Percentiles rank a stretch among this genome's conserved stretches.
Evolutionary conservation across 768 basidiomycete genomes (phyloP).

Genomic region (Psilocybe subaeruginosa): DNA sequence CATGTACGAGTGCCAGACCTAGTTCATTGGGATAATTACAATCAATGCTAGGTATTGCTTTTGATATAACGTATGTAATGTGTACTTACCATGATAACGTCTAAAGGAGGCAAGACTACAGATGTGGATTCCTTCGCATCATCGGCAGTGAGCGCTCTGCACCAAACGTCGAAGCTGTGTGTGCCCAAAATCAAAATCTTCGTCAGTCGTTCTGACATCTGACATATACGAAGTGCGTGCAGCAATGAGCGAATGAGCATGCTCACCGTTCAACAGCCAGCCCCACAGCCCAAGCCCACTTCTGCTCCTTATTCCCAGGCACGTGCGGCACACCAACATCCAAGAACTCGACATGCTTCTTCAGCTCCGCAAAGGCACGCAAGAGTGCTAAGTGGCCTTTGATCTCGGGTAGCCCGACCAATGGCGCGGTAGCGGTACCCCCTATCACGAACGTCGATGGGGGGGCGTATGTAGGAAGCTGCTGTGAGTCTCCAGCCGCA

Average conservation of each 20-base stretch:
- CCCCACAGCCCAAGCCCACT: slow-evolving; percentile 40
- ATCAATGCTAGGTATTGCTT: background rate
- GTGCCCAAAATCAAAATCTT: no score
- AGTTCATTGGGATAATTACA: background rate
- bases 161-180: slow-evolving; percentile 33
- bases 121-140: slow-evolving; percentile 12
- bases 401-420: slow-evolving; percentile 31
- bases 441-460: slow-evolving; percentile 35
- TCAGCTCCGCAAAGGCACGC: slow-evolving; percentile 33
- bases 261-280: slow-evolving; percentile 38
- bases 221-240: background rate
- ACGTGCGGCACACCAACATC: slow-evolving; percentile 15
- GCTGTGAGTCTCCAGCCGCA: background rate
- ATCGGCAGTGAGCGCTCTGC: slow-evolving; percentile 10
- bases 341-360: slow-evolving; percentile 23
- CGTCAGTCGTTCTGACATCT: no score
- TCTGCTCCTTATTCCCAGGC: slow-evolving; percentile 25
- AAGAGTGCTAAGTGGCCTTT: slow-evolving; percentile 38
- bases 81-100: slow-evolving; percentile 38
- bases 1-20: slow-evolving; percentile 43
- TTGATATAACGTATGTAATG: background rate
- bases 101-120: slow-evolving; percentile 34
- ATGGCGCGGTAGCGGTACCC: slow-evolving; percentile 21
- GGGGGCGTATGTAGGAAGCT: slow-evolving; percentile 30
- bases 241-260: no score